Evolutionary conservation across 164 flowering plant species (phyloP).

Genomic region (Akebia trifoliata): DNA sequence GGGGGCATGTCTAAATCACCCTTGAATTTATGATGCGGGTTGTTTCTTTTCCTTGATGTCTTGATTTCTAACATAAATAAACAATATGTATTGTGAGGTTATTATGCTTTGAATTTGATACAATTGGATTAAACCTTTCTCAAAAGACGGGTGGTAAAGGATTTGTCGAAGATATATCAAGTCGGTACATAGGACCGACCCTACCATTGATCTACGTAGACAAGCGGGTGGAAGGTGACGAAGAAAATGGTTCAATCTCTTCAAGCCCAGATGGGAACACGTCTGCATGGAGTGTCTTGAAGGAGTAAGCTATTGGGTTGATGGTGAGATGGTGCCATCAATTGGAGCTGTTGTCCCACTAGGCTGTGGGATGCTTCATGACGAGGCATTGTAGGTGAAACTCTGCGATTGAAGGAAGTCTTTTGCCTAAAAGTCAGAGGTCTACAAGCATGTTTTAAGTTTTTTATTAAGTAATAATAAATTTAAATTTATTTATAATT

Average conservation of each 20-base stretch:
- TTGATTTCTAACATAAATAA: no score
- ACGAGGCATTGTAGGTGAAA: constrained; percentile 18
- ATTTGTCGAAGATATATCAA: neutral
- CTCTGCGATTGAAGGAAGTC: constrained; percentile 8
- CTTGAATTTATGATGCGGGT: no score
- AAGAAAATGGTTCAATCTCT: constrained; percentile 2
- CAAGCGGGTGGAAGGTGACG: constrained; percentile 10
- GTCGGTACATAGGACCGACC: constrained; percentile 11
- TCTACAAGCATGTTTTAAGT: no score
- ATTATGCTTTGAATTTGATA: no score
- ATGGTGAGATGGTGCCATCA: constrained; percentile 13
- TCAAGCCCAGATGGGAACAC: constrained; percentile 1
- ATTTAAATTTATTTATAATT: no score
- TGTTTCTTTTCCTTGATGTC: no score
- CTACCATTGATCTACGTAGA: constrained; percentile 12
- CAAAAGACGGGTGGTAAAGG: constrained; percentile 6
- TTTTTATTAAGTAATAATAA: no score
- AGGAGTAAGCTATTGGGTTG: constrained; percentile 8
- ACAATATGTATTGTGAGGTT: no score
- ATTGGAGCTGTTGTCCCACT: constrained; percentile 9
- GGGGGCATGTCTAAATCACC: no score
- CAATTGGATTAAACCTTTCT: no score
- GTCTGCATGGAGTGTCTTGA: constrained; percentile 12
- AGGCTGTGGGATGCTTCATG: constrained; percentile 11
- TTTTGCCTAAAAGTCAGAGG: no score